phyloP scores from a whole-genome alignment of 2,329 filamentous ascomycete species.

The Fusarium albidum region DNA sequence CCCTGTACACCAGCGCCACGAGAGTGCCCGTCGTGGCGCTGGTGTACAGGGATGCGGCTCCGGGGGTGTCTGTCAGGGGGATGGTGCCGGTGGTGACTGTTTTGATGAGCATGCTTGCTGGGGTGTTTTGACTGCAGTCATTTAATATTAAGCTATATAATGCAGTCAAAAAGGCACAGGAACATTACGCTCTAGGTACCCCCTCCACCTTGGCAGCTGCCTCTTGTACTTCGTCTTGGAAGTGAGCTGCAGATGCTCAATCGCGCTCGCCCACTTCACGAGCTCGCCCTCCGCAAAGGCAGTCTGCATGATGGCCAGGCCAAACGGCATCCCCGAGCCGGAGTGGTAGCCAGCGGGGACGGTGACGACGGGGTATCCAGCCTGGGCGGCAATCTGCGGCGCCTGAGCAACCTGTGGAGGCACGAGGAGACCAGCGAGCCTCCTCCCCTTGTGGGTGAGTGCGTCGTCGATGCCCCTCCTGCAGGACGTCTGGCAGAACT shows the following conservation, averaged over 20 bases:
- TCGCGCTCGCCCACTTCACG: conserved; percentile 69
- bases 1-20: no score
- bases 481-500: conserved; percentile 66
- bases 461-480: conserved; percentile 76
- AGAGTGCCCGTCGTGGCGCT: not conserved
- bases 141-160: not conserved
- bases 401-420: conserved; percentile 74
- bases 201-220: conserved; percentile 60
- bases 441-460: conserved; percentile 55
- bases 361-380: conserved; percentile 77
- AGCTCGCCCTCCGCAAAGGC: conserved; percentile 67
- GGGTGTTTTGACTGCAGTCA: not conserved
- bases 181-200: conserved; percentile 56
- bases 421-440: conserved; percentile 70
- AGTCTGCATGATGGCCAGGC: conserved; percentile 65
- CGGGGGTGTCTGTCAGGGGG: not conserved
- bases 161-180: conserved; percentile 43
- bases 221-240: conserved; percentile 55
- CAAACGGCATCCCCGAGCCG: conserved; percentile 67
- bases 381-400: conserved; percentile 76
- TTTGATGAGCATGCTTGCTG: not conserved
- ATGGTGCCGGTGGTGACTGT: not conserved
- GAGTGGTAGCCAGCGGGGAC: conserved; percentile 68
- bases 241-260: conserved; percentile 63
- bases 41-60: not conserved